phyloP scores from a whole-genome alignment of 192 early-diverging fungal species.

The Paraglomus occultum region DNA sequence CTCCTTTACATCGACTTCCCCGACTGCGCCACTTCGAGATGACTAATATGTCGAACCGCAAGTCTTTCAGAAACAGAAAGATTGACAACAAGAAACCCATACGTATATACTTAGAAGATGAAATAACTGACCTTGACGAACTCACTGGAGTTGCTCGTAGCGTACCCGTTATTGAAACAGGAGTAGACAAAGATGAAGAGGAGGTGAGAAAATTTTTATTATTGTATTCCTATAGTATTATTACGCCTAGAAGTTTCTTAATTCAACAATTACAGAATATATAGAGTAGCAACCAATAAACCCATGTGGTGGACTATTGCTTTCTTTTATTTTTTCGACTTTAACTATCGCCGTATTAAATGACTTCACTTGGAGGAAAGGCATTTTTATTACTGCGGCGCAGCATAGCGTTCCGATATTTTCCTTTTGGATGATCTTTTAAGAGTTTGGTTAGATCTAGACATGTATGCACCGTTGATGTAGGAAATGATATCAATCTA shows the following conservation, averaged over 20 bases:
- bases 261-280: neutral
- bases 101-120: constrained; percentile 73
- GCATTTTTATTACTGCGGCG: no score
- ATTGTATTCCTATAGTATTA: neutral
- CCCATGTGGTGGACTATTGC: constrained; percentile 16
- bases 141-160: constrained; percentile 59
- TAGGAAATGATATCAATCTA: no score
- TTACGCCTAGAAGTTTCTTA: constrained; percentile 4
- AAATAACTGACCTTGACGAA: constrained; percentile 82
- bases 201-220: constrained; percentile 59
- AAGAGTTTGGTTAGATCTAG: no score
- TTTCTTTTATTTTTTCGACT: constrained; percentile 19
- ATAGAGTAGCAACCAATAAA: constrained; percentile 11
- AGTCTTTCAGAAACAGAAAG: constrained; percentile 75
- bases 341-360: constrained; percentile 14
- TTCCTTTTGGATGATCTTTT: no score
- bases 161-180: constrained; percentile 77
- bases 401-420: no score
- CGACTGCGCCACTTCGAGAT: constrained; percentile 22
- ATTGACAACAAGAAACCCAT: constrained; percentile 85
- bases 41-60: constrained; percentile 4
- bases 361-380: neutral
- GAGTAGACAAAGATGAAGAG: constrained; percentile 98
- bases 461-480: no score
- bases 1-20: no score